Percentiles rank a stretch among this genome's conserved stretches.
Evolutionary conservation across 192 early-diverging fungal genomes (phyloP).

Genomic region (Rhizophlyctis rosea): DNA sequence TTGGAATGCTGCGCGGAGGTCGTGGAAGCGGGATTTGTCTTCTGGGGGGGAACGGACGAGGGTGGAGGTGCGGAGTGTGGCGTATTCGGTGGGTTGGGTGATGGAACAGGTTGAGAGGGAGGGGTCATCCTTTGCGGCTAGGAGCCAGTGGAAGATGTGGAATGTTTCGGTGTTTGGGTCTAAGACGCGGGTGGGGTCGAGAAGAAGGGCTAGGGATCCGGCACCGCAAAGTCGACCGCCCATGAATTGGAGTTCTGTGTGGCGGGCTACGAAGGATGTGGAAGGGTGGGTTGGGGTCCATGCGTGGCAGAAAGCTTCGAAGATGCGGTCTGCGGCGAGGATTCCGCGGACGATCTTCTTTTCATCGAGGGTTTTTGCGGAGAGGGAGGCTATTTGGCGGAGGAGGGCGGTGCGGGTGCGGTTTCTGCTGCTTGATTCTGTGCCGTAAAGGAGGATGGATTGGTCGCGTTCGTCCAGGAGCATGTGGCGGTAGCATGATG

Average conservation of each 20-base stretch:
- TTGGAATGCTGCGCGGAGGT: slow-evolving; percentile 69
- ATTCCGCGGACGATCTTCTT: slow-evolving; percentile 22
- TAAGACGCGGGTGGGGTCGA: too few relatives aligned
- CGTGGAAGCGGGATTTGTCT: slow-evolving; percentile 36
- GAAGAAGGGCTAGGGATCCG: too few relatives aligned
- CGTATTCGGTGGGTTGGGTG: neutral
- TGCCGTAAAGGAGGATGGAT: slow-evolving; percentile 21
- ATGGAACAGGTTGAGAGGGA: neutral
- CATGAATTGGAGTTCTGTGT: too few relatives aligned
- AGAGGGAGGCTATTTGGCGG: slow-evolving; percentile 14
- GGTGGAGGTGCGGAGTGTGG: slow-evolving; percentile 34
- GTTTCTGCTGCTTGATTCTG: neutral
- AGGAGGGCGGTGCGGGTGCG: neutral
- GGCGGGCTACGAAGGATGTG: too few relatives aligned
- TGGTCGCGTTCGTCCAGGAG: slow-evolving; percentile 22
- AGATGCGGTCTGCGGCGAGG: slow-evolving; percentile 20
- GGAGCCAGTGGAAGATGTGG: neutral
- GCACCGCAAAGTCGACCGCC: too few relatives aligned
- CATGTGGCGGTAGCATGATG: slow-evolving; percentile 31
- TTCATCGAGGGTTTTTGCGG: slow-evolving; percentile 10
- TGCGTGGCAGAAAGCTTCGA: slow-evolving; percentile 32
- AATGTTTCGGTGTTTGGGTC: neutral
- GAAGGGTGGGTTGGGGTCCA: too few relatives aligned
- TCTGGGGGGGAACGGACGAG: slow-evolving; percentile 32
- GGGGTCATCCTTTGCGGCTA: neutral